Conservation (phyloP, 352 stramenopile genomes). For the Phytophthora constricta region DNA sequence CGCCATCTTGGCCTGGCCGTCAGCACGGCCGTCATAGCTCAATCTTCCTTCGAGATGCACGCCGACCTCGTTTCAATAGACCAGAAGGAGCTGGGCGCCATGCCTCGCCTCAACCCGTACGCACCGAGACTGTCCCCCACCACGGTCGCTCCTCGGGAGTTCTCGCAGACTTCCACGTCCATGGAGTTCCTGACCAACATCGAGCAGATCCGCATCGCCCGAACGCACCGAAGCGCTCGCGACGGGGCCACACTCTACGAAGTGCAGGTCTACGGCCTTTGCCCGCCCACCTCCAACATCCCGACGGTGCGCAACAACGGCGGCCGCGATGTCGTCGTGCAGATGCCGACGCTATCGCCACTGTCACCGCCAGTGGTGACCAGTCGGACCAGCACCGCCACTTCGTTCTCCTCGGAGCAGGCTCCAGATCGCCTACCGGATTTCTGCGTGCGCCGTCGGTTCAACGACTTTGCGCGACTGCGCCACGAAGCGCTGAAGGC, state of each 20-base stretch:
- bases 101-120: constrained; percentile 19
- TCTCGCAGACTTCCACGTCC: constrained; percentile 20
- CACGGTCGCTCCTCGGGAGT: constrained; percentile 14
- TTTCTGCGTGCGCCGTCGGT: constrained; percentile 31
- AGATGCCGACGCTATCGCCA: not conserved
- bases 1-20: too few species aligned
- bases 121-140: constrained; percentile 19
- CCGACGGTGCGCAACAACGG: constrained; percentile 25
- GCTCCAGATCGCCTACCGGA: constrained; percentile 21
- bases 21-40: too few species aligned
- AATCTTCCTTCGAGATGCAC: not conserved
- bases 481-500: constrained; percentile 31
- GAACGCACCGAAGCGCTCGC: constrained; percentile 27
- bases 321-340: not conserved
- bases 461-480: constrained; percentile 37
- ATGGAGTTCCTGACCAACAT: constrained; percentile 47
- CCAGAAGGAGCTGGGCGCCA: not conserved
- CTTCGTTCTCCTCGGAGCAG: constrained; percentile 17
- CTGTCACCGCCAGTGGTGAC: constrained; percentile 3
- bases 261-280: constrained; percentile 41
- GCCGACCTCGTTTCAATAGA: not conserved
- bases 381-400: constrained; percentile 13
- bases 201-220: constrained; percentile 43
- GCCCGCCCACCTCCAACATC: constrained; percentile 29
- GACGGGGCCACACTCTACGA: constrained; percentile 45